A percentile compares a stretch with the other conserved stretches of the same genome.
Conservation (phyloP, 2,329 filamentous ascomycete species). For the Pestalotiopsis sp. region DNA sequence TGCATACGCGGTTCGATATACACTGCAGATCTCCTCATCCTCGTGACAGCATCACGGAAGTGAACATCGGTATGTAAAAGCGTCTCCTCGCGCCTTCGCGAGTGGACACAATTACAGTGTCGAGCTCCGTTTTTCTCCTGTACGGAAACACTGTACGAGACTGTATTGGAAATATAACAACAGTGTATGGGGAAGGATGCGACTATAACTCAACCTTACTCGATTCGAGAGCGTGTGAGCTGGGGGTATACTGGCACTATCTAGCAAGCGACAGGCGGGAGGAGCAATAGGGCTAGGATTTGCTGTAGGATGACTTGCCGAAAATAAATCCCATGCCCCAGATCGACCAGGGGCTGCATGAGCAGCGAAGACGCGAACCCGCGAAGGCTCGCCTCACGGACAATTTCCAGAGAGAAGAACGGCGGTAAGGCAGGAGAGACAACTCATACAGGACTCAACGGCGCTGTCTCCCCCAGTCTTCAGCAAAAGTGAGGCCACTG, state of each 20-base stretch:
- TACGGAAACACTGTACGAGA: background rate
- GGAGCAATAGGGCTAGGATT: background rate
- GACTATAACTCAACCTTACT: background rate
- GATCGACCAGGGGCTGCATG: background rate
- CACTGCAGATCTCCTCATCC: background rate
- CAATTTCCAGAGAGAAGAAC: background rate
- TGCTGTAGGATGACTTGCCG: background rate
- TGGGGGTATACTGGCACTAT: background rate
- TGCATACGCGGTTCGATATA: background rate
- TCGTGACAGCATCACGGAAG: background rate
- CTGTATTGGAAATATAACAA: background rate
- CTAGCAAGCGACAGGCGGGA: background rate
- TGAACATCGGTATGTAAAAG: background rate
- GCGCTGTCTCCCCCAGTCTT: background rate
- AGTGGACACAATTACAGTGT: background rate
- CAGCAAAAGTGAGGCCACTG: background rate
- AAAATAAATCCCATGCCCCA: background rate
- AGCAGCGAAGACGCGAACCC: background rate
- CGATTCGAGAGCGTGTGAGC: background rate
- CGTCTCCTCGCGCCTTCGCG: background rate
- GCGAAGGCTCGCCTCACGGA: background rate
- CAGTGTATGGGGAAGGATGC: background rate
- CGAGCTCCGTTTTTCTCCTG: background rate
- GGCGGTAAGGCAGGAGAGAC: background rate
- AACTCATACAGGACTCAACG: background rate